Evolutionary conservation across 2,329 filamentous ascomycete genomes (phyloP).

Genomic region (Lachnellula arida): DNA sequence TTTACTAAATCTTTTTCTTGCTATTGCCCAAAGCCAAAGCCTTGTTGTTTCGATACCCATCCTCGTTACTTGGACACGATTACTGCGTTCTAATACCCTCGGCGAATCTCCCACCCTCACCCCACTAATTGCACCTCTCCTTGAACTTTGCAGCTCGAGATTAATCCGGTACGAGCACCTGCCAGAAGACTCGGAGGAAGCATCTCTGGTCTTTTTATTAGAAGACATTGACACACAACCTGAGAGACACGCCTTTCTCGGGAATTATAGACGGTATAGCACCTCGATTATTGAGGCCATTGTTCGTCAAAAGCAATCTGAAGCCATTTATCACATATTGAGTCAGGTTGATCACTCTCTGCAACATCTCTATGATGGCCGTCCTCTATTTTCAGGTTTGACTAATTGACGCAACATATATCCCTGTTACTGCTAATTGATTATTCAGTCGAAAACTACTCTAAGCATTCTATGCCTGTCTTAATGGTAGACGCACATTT

Average conservation of each 20-base stretch:
- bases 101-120: constrained; percentile 58
- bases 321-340: constrained; percentile 86
- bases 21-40: constrained; percentile 78
- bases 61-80: constrained; percentile 81
- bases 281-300: constrained; percentile 82
- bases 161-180: constrained; percentile 84
- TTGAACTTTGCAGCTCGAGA: constrained; percentile 78
- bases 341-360: constrained; percentile 69
- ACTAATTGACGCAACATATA: constrained; percentile 23
- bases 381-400: constrained; percentile 61
- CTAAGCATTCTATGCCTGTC: constrained; percentile 66
- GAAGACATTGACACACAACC: constrained; percentile 95
- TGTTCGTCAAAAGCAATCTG: constrained; percentile 73
- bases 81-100: constrained; percentile 69
- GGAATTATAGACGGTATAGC: constrained; percentile 92
- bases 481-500: constrained; percentile 85
- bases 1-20: constrained; percentile 74
- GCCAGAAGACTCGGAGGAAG: constrained; percentile 74
- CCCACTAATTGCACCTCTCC: constrained; percentile 64
- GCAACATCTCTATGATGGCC: constrained; percentile 68
- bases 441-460: constrained; percentile 49
- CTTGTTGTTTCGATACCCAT: constrained; percentile 91
- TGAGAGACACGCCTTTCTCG: constrained; percentile 89
- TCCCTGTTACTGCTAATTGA: constrained; percentile 23
- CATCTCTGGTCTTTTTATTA: constrained; percentile 74